Evolutionary conservation across 1,139 yeast genomes (phyloP).

Genomic region (Hanseniaspora gamundiae): DNA sequence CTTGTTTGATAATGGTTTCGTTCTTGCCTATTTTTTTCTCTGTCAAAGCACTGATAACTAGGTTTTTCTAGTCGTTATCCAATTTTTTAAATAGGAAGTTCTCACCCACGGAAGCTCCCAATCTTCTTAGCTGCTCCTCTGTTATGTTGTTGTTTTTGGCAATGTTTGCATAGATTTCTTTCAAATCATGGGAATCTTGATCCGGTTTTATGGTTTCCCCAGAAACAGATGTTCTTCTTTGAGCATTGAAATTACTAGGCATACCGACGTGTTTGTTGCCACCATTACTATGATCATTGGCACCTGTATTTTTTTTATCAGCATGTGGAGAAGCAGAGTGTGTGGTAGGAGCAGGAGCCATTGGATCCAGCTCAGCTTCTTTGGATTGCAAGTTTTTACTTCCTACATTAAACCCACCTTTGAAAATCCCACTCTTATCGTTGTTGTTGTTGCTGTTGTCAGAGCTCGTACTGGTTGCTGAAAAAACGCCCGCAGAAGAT

Average conservation of each 20-base stretch:
- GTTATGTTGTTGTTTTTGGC: slow-evolving; percentile 51
- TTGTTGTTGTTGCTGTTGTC: slow-evolving; percentile 6
- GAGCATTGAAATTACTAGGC: slow-evolving; percentile 58
- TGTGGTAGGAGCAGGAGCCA: slow-evolving; percentile 9
- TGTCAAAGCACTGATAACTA: slow-evolving; percentile 71
- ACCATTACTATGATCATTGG: slow-evolving; percentile 14
- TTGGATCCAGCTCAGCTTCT: slow-evolving; percentile 19
- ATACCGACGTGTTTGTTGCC: slow-evolving; percentile 18
- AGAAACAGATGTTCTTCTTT: slow-evolving; percentile 77
- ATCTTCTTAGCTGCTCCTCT: slow-evolving; percentile 45
- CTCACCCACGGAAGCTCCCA: slow-evolving; percentile 58
- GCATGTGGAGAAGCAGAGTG: slow-evolving; percentile 7
- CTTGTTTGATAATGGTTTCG: slow-evolving; percentile 71
- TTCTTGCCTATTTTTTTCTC: slow-evolving; percentile 53
- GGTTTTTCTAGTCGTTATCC: slow-evolving; percentile 55
- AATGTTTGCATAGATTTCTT: slow-evolving; percentile 42
- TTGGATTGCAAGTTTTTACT: slow-evolving; percentile 17
- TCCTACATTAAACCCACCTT: slow-evolving; percentile 34
- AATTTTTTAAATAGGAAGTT: slow-evolving; percentile 79
- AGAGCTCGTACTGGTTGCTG: neutral
- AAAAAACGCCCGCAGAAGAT: too few relatives aligned
- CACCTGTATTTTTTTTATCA: slow-evolving; percentile 6
- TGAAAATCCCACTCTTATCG: slow-evolving; percentile 28
- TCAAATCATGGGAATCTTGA: slow-evolving; percentile 31
- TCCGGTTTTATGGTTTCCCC: slow-evolving; percentile 49